Percentiles rank a stretch among this genome's conserved stretches.
These are phyloP conservation scores for Hypomontagnella submonticulosa DNA, from an alignment of 495 filamentous ascomycete genomes.

Conservation along the genomic window DNA sequence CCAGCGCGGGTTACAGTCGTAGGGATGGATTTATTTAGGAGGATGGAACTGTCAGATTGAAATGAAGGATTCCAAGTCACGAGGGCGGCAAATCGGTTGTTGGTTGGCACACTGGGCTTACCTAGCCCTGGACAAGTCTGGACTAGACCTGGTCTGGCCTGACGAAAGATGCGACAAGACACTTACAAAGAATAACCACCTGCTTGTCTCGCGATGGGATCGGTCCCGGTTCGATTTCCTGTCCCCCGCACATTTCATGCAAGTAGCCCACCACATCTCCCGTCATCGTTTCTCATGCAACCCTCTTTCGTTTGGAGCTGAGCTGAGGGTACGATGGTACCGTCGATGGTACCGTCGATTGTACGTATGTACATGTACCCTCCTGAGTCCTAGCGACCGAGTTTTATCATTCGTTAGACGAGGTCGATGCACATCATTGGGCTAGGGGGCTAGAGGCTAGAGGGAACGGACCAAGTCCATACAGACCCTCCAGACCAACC, in stretches of 20 bases:
- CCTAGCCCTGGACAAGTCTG: conserved; percentile 6
- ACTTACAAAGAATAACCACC: conserved; percentile 23
- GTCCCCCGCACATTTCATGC: conserved; percentile 49
- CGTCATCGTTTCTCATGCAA: conserved; percentile 47
- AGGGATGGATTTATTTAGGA: conserved; percentile 39
- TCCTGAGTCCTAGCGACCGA: conserved; percentile 20
- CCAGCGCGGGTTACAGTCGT: conserved; percentile 41
- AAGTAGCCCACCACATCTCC: conserved; percentile 46
- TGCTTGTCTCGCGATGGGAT: conserved; percentile 45
- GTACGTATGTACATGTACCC: conserved; percentile 5
- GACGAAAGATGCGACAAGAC: conserved; percentile 33
- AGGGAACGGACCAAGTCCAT: no score
- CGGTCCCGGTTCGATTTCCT: conserved; percentile 47
- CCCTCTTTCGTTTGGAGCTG: conserved; percentile 31
- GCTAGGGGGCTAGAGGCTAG: conserved; percentile 18
- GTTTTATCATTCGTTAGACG: conserved; percentile 18
- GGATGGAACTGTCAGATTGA: conserved; percentile 38
- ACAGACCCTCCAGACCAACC: no score
- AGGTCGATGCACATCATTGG: conserved; percentile 43
- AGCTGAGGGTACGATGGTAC: conserved; percentile 27
- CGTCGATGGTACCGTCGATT: neutral
- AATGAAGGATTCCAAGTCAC: conserved; percentile 42
- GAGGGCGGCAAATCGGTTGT: conserved; percentile 37
- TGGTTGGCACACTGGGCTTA: conserved; percentile 35
- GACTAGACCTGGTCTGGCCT: conserved; percentile 24